Base-by-base conservation (phyloP, 306 rosid species). In the Psophocarpus tetragonolobus region DNA sequence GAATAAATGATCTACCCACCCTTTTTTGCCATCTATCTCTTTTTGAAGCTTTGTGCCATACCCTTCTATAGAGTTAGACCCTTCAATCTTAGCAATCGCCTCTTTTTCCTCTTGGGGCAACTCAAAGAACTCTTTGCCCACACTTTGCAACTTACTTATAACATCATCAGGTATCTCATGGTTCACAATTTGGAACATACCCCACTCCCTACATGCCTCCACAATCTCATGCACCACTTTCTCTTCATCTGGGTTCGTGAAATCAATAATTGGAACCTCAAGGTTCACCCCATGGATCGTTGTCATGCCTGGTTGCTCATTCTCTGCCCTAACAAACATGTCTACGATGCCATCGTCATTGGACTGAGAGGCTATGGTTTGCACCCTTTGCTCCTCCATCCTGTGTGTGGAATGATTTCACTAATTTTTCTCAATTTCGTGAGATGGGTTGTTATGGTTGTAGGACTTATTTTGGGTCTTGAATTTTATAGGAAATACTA, bases 1-100 rank as follows among this genome's bases (percentile, higher is more conserved):
- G 48, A 91, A 93, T 73, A 93, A 74, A 87, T 93, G 97, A 26
- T 89, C 98, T 7, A 89, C 95, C 98, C 98, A 93, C 0, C 92
- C 95, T 66, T 85, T 85, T 60, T 88, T 91, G 1, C 88, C 92
- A 12, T 87, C 88, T 3, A 69, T 2, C 53, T 93, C 96, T 51
- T 89, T 93, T 67, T 86, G 83, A 45, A 89, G 87, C 71, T 17
- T 35, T 0, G 97, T 83, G 0, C 97, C 95, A 14, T 91, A 93
- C 1, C 98, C 98, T 82, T 93, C 91, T 0, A 88, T 0, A 1
- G 74, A 81, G 4, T 58, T 14, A 14, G 81, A 71, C 2, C 73
- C 89, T 0, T 78, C 65, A 64, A 71, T 29, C 56, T 85, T 88
- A 3, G 95, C 87, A 53, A 83, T 79, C 0, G 83, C 66, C 85